Base-by-base conservation (phyloP, 1,284 basidiomycete species). In the Kwoniella shivajii region DNA sequence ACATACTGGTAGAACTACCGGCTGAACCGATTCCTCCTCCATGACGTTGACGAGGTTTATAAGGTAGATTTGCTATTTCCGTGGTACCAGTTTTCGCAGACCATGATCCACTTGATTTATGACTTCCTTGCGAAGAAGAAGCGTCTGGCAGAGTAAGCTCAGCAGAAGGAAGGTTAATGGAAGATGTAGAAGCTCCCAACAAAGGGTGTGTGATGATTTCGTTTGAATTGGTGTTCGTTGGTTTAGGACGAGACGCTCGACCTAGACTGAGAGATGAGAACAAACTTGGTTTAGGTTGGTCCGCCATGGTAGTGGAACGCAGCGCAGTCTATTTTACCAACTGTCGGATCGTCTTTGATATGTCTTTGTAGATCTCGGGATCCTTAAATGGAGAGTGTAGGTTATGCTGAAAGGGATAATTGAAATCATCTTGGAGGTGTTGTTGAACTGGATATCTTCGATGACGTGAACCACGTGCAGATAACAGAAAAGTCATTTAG, bases 11-110 rank as follows among this genome's bases (percentile, higher is more conserved):
- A 11, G 56, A 48, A 33, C 63, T 68, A n/a, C 61, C 55, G 13
- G 57, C 56, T 13, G 71, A 72, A 10, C 63, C 66, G 16, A 51
- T 55, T 2, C 65, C 58, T 29, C 57, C 59, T n/a, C 66, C 63
- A 50, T 71, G 67, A n/a, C 67, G 59, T 36, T 74, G 72, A n/a
- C 73, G 52, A 29, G 73, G 72, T 50, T 73, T 75, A 55, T 75
- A 74, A 20, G 73, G 72, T 4, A 74, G 37, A 27, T 57, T 61
- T n/a, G 53, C 22, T 5, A 50, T 13, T 26, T 53, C 51, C 7
- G 22, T 30, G 13, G 44, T 9, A 30, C 48, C 43, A n/a, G 27
- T n/a, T 20, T 51, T 43, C 4, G 51, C 41, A 0, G 59, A 60
- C 43, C 50, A 56, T 31, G 59, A 60, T 18, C 59, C 54, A 5